A percentile compares a stretch with the other conserved stretches of the same genome.
These are phyloP conservation scores for Fusarium xylarioides DNA, from an alignment of 2,329 filamentous ascomycete species.

Conservation along the genomic window DNA sequence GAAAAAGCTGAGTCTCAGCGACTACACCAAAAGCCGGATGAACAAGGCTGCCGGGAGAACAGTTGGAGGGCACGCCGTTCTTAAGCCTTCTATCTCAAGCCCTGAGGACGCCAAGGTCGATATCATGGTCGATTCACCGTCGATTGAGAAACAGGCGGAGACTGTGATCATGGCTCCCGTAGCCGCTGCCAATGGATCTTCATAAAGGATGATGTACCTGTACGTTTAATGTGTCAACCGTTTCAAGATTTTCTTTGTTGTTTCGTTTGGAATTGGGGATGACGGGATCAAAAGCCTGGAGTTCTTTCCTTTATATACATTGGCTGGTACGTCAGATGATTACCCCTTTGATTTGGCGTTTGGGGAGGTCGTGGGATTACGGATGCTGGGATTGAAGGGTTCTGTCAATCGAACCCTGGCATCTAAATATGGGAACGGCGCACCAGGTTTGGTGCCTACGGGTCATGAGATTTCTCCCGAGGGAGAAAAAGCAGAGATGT, in stretches of 20 bases:
- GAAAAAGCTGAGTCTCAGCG: constrained; percentile 73
- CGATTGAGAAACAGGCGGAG: constrained; percentile 43
- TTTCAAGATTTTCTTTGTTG: constrained; percentile 33
- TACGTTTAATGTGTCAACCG: constrained; percentile 38
- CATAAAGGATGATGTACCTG: constrained; percentile 39
- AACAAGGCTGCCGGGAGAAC: constrained; percentile 60
- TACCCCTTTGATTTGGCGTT: constrained; percentile 39
- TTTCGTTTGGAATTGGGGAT: constrained; percentile 26
- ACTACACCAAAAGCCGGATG: constrained; percentile 69
- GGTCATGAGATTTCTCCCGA: constrained; percentile 10
- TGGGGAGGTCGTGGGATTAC: constrained; percentile 32
- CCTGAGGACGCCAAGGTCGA: constrained; percentile 51
- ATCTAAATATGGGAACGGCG: constrained; percentile 19
- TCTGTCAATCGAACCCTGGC: constrained; percentile 6
- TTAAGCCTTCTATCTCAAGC: constrained; percentile 49
- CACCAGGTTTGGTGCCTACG: constrained; percentile 19
- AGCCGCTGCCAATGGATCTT: constrained; percentile 42
- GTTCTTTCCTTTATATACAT: constrained; percentile 43
- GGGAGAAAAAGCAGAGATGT: constrained; percentile 9
- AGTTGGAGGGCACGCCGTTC: constrained; percentile 38
- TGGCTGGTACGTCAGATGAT: constrained; percentile 39
- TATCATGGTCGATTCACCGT: constrained; percentile 45
- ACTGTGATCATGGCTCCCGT: constrained; percentile 33
- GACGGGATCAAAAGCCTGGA: constrained; percentile 45
- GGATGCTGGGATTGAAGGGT: constrained; percentile 19